Evolutionary conservation across 176 grass and related monocot genomes (phyloP).

Genomic region (Aegilops longissima): DNA sequence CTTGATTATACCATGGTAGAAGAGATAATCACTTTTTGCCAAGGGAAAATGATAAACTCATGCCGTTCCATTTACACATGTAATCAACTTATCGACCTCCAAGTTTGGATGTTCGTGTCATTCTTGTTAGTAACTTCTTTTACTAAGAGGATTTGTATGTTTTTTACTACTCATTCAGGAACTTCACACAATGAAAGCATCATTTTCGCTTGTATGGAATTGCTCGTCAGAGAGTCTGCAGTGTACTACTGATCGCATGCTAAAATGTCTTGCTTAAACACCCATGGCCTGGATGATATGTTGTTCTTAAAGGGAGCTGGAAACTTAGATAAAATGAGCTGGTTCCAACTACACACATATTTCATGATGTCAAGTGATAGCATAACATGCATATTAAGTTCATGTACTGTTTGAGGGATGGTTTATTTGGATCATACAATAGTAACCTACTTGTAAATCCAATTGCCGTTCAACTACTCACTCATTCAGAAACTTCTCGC

Average conservation of each 20-base stretch:
- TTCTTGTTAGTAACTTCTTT: no score
- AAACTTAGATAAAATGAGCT: no score
- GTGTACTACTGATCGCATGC: background rate
- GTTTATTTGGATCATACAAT: background rate
- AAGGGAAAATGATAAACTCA: background rate
- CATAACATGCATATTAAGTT: no score
- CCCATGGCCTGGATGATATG: no score
- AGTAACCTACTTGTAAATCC: no score
- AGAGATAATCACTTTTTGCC: background rate
- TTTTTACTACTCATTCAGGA: background rate
- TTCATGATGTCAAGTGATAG: background rate
- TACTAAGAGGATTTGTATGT: no score
- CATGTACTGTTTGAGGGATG: no score
- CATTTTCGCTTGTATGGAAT: background rate
- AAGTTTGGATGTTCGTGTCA: background rate
- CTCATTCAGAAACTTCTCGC: background rate
- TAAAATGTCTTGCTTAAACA: background rate
- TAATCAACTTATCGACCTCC: no score
- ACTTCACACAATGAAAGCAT: background rate
- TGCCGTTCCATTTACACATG: no score
- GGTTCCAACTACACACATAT: background rate
- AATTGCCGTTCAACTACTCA: no score
- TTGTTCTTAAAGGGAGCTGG: no score
- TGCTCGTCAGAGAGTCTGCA: background rate
- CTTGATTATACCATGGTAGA: background rate